Conservation (phyloP, 139 green algal genomes). For the Coelastrella sp. region DNA sequence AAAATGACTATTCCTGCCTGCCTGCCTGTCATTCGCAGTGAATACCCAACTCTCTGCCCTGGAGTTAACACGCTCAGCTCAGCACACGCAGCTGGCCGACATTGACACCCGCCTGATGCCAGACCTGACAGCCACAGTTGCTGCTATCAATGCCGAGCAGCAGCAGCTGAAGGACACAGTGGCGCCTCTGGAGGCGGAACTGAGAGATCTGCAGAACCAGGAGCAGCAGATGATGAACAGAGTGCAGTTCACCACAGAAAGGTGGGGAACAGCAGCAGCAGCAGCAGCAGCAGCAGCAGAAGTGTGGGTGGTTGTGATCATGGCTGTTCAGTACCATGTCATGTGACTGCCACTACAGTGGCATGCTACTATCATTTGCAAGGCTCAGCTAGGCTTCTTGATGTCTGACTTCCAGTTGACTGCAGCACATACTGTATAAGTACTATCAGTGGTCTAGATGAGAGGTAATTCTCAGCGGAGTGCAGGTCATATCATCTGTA, state of each 20-base stretch:
- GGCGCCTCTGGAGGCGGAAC: background rate
- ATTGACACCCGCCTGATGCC: background rate
- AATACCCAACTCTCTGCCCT: background rate
- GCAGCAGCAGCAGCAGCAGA: no score
- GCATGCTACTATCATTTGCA: no score
- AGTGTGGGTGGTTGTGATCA: no score
- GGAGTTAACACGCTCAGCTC: background rate
- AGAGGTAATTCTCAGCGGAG: no score
- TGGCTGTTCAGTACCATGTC: no score
- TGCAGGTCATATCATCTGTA: no score
- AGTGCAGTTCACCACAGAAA: background rate
- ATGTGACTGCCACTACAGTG: no score
- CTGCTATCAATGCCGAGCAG: background rate
- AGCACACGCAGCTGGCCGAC: background rate
- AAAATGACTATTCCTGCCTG: no score
- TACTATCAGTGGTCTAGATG: no score
- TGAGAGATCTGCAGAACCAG: background rate
- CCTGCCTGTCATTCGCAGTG: background rate
- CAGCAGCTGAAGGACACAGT: background rate
- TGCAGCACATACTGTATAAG: no score
- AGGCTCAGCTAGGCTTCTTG: no score
- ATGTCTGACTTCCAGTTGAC: no score
- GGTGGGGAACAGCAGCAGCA: background rate
- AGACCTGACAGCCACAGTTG: background rate
- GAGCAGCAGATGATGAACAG: background rate